A percentile compares a stretch with the other conserved stretches of the same genome.
Evolutionary conservation across 768 basidiomycete species (phyloP).

Genomic region (Pleurotus djamor): DNA sequence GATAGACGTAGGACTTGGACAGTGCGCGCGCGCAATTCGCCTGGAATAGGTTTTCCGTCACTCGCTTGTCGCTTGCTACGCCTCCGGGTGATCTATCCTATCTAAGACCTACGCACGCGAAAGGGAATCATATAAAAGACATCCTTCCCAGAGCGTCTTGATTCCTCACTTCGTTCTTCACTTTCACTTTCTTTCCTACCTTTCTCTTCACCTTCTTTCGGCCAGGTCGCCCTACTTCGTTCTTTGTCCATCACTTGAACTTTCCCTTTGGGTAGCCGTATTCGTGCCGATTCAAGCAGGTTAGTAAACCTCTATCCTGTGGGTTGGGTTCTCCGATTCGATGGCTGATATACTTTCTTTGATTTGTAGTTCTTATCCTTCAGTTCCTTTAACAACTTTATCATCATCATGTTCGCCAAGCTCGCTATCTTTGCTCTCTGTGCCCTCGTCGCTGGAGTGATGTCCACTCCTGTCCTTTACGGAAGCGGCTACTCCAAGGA

Average conservation of each 20-base stretch:
- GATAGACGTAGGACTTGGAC: not conserved
- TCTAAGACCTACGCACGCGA: not conserved
- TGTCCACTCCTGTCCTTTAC: slow-evolving; percentile 7
- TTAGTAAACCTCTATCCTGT: not conserved
- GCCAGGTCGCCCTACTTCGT: slow-evolving; percentile 9
- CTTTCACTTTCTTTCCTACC: not conserved
- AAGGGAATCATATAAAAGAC: not conserved
- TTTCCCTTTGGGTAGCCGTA: slow-evolving; percentile 2
- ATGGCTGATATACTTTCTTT: not conserved
- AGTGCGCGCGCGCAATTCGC: not conserved
- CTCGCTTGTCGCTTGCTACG: not conserved
- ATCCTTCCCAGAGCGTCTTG: not conserved
- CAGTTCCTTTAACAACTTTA: not conserved
- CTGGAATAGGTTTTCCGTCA: not conserved
- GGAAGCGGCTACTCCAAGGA: slow-evolving; percentile 3
- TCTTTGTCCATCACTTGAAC: slow-evolving; percentile 6
- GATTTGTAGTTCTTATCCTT: not conserved
- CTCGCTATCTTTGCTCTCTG: slow-evolving; percentile 1
- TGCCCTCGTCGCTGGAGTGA: slow-evolving; percentile 6
- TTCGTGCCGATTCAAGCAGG: slow-evolving; percentile 6
- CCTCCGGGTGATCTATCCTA: not conserved
- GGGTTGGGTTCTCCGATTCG: not conserved
- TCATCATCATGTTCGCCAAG: slow-evolving; percentile 8
- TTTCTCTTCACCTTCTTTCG: not conserved
- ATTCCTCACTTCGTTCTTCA: slow-evolving; percentile 8